Evolutionary conservation across 805 yeast species (phyloP), one percentile per base, ranked within the genome.

Genomic region (Grigorovia transvaalensis): DNA sequence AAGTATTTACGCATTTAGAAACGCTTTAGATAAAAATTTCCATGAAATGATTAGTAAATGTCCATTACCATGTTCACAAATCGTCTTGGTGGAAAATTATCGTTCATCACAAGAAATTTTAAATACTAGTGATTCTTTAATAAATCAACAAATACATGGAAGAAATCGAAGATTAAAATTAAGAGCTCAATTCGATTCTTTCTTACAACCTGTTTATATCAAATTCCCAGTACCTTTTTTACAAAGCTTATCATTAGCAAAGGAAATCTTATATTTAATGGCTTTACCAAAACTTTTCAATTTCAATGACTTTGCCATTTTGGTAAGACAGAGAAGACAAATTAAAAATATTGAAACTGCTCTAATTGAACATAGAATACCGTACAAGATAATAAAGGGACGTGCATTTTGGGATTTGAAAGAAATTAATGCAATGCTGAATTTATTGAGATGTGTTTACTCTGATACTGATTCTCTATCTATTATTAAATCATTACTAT

Each of bases 1-100:
- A 67, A 84, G 95, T 61, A 91, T 91, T 20, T 91, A 93, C 65
- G 88, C 84, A 0, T 91, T 91, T 59, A 72, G 98, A 54, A 81
- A 84, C 59, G 97, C 97, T 0, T 80, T 81, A 40, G 73, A 84
- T 1, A 69, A 72, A 17, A 89, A 86, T 59, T 87, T 90, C 59
- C 68, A 69, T 44, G 70, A 71, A 13, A 80, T 88, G 86, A 65
- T 69, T 44, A 56, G 61, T 1, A 61, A 58, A 27, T 70, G 71
- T 50, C 72, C 78, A 20, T 47, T 64, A 11, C 56, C 58, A 44
- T 63, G 66, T 33, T 54, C 66, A 0, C 60, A 64, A 15, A 69
- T 82, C 1, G 66, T 73, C 9, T 71, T 91, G 47, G 74, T 75
- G 23, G 80, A 84, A 55, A 91, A 89, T 63, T 93, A 91, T 64